Base-by-base conservation (phyloP, 31 red algal genomes). In the Bonnemaisonia californica region DNA sequence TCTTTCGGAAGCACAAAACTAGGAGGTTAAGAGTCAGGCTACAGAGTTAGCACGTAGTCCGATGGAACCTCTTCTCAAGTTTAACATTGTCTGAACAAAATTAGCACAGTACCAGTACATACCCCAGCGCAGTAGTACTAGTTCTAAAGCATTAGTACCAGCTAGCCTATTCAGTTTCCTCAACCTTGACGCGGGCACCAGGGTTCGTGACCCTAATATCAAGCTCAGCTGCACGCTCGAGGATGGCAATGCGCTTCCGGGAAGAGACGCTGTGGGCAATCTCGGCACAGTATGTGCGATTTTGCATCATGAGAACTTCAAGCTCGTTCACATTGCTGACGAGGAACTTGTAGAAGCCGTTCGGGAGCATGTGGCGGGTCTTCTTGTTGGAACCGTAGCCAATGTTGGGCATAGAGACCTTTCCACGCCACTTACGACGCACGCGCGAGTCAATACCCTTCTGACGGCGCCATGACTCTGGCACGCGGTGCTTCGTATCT, bases 381-480 rank as follows among this genome's bases (percentile, higher is more conserved):
- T 91, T 95, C 79, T 94, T 91, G 62, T 94, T 87, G 24, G 76
- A 68, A 3, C 95, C 95, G 59, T 95, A 98, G 36, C 95, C 95
- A 77, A 98, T 94, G 80, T 98, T 98, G 35, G 95, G 95, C 95
- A 98, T 98, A 30, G 70, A 87, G 70, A 91, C 89, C 40, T 85
- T 91, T 71, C 95, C 95, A 61, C 83, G 81, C 74, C 91, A 98
- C 87, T 89, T 86, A 29, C 95, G 86, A 47, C 95, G 92, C 12
- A 98, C 95, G 60, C 82, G 76, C 41, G 92, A 98, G 81, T 98
- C 95, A 76, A 98, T 98, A 61, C 95, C 95, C 61, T 98, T 98
- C 56, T 81, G 95, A 39, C 85, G 86, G 37, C 95, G 89, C 95
- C 95, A 98, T 65, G 74, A 85, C 75, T 84, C 88, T n/a, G 81